Base-by-base conservation (phyloP, 169 alveolate species). In the Fabrea salina region DNA sequence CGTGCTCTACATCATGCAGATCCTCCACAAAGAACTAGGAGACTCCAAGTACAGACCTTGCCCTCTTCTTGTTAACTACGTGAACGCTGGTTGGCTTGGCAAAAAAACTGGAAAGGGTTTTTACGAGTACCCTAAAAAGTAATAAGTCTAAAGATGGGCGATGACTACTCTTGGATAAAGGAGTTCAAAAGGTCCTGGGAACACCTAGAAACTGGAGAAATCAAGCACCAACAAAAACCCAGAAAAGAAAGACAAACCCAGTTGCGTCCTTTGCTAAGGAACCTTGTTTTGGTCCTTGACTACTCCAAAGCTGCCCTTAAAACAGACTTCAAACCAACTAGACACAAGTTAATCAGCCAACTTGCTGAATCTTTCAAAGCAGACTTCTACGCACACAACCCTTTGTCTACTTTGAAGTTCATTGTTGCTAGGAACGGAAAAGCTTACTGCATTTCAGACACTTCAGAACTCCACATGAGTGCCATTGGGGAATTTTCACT, bases 81-180 rank as follows among this genome's bases (percentile, higher is more conserved):
- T 95, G 37, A 89, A 92, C 72, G 97, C 98, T 19, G 98, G 98
- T 6, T 91, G 88, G 82, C 94, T 92, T 39, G 98, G 98, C 40
- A 85, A 85, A 74, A 95, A 93, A 67, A 80, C 92, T 30, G 97
- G 97, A 49, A 90, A 92, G 67, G 97, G 98, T 25, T 95, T 95
- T 79, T 93, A 93, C 86, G 89, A 86, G 19, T 95, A 95, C 50
- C 11, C 16, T 13, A 37, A 61, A 37, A 61, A 61, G 11, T n/a
- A 56, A 25, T 19, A 56, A 19, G n/a, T n/a, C n/a, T n/a, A n/a
- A n/a, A n/a, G n/a, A n/a, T n/a, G n/a, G n/a, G n/a, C n/a, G 56
- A 47, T 16, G 19, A 25, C 56, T 61, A 61, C 50, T 33, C 74
- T 1, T 61, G 74, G 49, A 13, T 35, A 35, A 16, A 13, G 27